Evolutionary conservation across 1,139 yeast genomes (phyloP).

Genomic region (Yamadazyma buinensis): DNA sequence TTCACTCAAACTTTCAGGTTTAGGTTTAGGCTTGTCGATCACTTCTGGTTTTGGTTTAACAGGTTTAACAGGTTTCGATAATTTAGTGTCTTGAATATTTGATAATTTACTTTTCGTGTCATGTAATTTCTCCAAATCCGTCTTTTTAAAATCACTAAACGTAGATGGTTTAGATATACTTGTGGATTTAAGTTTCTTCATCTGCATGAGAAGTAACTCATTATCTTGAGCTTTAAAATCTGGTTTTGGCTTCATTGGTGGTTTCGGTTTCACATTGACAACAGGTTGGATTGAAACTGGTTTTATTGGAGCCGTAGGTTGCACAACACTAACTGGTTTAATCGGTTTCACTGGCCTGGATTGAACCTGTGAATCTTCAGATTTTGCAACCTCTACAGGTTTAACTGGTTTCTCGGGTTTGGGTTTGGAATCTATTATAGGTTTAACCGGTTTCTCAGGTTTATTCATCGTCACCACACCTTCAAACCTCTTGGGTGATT

Average conservation of each 20-base stretch:
- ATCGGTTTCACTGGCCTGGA: not conserved
- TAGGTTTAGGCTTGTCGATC: constrained; percentile 7
- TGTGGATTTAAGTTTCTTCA: constrained; percentile 6
- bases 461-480: not conserved
- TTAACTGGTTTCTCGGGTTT: not conserved
- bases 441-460: constrained; percentile 5
- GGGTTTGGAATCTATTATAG: not conserved
- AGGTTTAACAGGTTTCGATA: constrained; percentile 6
- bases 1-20: not conserved
- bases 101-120: constrained; percentile 18
- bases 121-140: constrained; percentile 21
- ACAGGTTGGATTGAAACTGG: not conserved
- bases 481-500: constrained; percentile 6
- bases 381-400: not conserved
- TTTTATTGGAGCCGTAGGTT: not conserved
- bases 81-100: constrained; percentile 7
- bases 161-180: constrained; percentile 11
- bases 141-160: constrained; percentile 2
- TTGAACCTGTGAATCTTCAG: no score
- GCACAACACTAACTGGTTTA: not conserved
- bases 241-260: not conserved
- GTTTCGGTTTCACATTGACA: not conserved
- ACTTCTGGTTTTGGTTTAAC: constrained; percentile 2
- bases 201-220: constrained; percentile 6
- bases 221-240: constrained; percentile 2